phyloP scores from a whole-genome alignment of 306 rosid species.

The Begonia peltatifolia region DNA sequence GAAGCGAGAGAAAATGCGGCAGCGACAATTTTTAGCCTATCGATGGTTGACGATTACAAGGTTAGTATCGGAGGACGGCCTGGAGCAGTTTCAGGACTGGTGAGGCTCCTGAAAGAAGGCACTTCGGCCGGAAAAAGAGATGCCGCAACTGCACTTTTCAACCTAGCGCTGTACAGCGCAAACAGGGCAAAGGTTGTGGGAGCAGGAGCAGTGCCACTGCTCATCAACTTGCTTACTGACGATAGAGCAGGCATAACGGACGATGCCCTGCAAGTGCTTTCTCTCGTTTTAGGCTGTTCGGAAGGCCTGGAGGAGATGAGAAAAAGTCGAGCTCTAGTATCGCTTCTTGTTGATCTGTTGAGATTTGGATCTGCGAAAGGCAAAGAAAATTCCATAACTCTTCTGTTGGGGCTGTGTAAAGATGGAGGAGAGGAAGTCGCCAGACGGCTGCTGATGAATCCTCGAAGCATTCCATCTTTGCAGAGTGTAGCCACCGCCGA shows the following conservation, averaged over 20 bases:
- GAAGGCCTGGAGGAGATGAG: conserved; percentile 61
- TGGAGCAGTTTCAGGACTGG: conserved; percentile 59
- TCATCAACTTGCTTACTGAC: conserved; percentile 60
- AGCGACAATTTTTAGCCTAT: conserved; percentile 62
- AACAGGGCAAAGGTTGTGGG: conserved; percentile 43
- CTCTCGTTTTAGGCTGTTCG: conserved; percentile 49
- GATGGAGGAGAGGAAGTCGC: conserved; percentile 80
- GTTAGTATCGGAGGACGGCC: conserved; percentile 49
- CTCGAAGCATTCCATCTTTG: conserved; percentile 70
- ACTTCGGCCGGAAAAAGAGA: conserved; percentile 64
- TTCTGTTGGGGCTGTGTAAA: conserved; percentile 67
- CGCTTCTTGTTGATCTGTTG: conserved; percentile 70
- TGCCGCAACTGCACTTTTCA: conserved; percentile 64
- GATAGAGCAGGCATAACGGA: conserved; percentile 81
- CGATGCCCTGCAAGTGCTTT: conserved; percentile 56
- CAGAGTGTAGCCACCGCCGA: conserved; percentile 66
- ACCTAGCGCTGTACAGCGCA: conserved; percentile 58
- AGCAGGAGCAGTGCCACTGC: conserved; percentile 44
- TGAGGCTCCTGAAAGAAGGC: conserved; percentile 70
- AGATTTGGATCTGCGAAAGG: conserved; percentile 86
- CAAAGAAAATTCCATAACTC: conserved; percentile 66
- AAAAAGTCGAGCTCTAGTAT: conserved; percentile 46
- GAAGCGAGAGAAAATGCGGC: conserved; percentile 93
- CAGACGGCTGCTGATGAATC: conserved; percentile 50
- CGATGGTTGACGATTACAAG: conserved; percentile 67